Percentiles rank a stretch among this genome's conserved stretches.
Evolutionary conservation across 2,329 filamentous ascomycete species (phyloP).

Genomic region (Penicillium frequentans): DNA sequence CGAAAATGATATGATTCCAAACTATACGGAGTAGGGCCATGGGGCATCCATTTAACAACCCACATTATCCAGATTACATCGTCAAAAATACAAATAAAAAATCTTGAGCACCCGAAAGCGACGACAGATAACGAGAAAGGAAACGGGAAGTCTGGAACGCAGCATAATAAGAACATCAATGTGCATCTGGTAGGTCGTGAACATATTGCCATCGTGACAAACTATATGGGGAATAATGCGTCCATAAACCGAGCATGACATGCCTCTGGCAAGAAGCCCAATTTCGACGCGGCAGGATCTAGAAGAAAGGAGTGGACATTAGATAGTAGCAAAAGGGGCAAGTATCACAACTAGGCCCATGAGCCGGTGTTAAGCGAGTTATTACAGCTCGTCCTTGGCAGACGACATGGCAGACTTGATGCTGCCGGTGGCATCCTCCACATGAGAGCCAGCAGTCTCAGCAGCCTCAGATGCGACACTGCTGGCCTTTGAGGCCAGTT

Average conservation of each 20-base stretch:
- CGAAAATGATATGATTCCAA: neutral
- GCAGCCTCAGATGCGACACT: conserved; percentile 35
- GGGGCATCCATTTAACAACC: neutral
- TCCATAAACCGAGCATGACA: conserved; percentile 18
- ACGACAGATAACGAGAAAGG: neutral
- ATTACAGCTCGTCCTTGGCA: conserved; percentile 26
- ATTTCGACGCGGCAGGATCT: conserved; percentile 3
- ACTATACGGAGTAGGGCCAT: neutral
- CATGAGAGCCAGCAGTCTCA: conserved; percentile 41
- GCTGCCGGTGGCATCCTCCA: conserved; percentile 46
- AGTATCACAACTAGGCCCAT: neutral
- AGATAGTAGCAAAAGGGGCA: conserved; percentile 6
- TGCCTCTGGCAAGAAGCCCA: conserved; percentile 7
- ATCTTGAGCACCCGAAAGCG: neutral
- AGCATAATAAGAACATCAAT: conserved; percentile 18
- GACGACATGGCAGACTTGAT: conserved; percentile 47
- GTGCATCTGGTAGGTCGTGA: conserved; percentile 24
- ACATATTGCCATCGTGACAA: conserved; percentile 27
- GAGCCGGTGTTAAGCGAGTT: neutral
- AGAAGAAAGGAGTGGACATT: conserved; percentile 10
- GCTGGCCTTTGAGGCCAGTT: conserved; percentile 32
- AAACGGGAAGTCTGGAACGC: conserved; percentile 9
- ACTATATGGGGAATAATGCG: conserved; percentile 39
- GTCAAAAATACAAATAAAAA: neutral
- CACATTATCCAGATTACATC: conserved; percentile 15